Base-by-base conservation (phyloP, 208 protist species). In the Naegleria lovaniensis region DNA sequence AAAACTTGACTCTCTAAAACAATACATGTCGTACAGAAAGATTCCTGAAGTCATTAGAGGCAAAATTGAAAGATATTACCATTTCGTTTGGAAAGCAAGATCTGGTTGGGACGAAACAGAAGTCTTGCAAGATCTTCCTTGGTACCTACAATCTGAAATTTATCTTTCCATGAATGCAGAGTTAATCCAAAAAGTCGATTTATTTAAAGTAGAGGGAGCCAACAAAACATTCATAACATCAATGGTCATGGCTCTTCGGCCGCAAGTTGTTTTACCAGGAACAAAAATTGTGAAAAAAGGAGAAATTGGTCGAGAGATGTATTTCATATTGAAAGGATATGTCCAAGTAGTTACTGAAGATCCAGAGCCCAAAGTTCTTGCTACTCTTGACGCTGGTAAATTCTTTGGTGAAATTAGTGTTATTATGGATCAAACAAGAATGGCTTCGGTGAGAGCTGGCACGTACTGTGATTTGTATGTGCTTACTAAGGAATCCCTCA, bases 81-180 rank as follows among this genome's bases (percentile, higher is more conserved):
- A 55, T 22, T 92, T 91, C 85, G 48, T 92, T 40, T 92, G 91
- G 91, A 90, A 91, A 51, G 86, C 91, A 33, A 40, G 91, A 91
- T 91, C 92, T n/a, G 91, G 91, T 55, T 85, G 91, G 51, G 91
- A 92, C 39, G 91, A 92, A 90, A 29, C 15, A 5, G 11, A 41
- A 51, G 52, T 92, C 5, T 85, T 92, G 84, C 40, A 52, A 59
- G 91, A 92, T 59, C 29, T 92, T 36, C 91, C 91, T 19, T 87
- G 38, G 29, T 92, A 92, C 67, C 76, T 92, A 52, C 91, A 85
- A 36, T 29, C 91, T n/a, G 91, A 90, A 19, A 85, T 90, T 85
- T 48, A n/a, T 84, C 36, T 90, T n/a, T n/a, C 19, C 4, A 84
- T 90, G 40, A 90, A 90, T 58, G n/a, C 9, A 22, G 88, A 90